These are phyloP conservation scores for Phlyctochytrium arcticum DNA, from an alignment of 192 early-diverging fungal genomes.

Conservation along the genomic window DNA sequence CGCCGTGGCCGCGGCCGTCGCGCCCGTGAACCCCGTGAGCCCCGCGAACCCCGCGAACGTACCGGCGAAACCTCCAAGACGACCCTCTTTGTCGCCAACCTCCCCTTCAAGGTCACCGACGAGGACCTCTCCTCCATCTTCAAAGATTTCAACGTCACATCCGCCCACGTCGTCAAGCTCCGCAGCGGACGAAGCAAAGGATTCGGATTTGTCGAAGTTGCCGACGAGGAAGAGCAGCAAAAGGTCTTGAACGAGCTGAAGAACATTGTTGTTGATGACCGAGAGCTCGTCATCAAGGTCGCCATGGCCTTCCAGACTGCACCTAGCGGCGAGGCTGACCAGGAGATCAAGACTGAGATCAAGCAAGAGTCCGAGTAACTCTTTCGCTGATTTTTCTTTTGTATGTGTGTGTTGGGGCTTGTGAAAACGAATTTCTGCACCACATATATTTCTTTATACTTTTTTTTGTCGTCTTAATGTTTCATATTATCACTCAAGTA, in stretches of 20 bases:
- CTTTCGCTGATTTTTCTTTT: too few species aligned
- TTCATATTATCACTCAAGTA: too few species aligned
- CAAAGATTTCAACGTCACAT: constrained; percentile 54
- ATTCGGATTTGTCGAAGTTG: constrained; percentile 91
- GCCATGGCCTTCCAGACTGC: constrained; percentile 32
- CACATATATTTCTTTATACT: too few species aligned
- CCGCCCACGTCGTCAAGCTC: constrained; percentile 70
- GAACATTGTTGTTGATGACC: constrained; percentile 59
- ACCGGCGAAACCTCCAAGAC: constrained; percentile 35
- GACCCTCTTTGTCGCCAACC: constrained; percentile 58
- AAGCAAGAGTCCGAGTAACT: too few species aligned
- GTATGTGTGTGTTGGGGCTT: too few species aligned
- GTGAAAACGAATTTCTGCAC: too few species aligned
- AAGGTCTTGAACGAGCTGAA: constrained; percentile 64
- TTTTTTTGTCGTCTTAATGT: too few species aligned
- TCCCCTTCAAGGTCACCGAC: constrained; percentile 51
- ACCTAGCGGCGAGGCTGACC: neutral
- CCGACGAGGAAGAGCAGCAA: constrained; percentile 70
- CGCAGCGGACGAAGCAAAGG: constrained; percentile 78
- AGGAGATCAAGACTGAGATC: too few species aligned
- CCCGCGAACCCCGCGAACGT: constrained; percentile 21
- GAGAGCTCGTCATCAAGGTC: constrained; percentile 49
- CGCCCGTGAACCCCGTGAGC: constrained; percentile 15
- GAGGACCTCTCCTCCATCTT: constrained; percentile 42
- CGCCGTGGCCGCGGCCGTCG: constrained; percentile 35